These are phyloP conservation scores for Acacia concinna DNA, from an alignment of 331 rosid species.

Conservation along the genomic window DNA sequence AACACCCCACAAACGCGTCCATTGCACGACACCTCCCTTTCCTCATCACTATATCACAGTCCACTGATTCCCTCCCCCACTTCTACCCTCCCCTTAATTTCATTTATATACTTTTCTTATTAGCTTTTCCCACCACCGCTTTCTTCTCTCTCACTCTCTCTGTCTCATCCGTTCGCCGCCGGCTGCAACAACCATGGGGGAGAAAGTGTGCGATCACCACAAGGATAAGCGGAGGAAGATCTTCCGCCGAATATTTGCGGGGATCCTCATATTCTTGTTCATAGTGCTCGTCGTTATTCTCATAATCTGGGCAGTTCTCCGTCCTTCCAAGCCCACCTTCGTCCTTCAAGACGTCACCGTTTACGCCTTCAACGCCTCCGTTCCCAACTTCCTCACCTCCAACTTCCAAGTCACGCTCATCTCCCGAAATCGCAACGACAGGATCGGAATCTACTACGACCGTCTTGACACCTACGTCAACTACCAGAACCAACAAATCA, in stretches of 20 bases:
- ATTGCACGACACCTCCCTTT: conserved; percentile 30
- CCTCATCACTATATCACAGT: not conserved
- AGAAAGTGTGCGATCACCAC: conserved; percentile 62
- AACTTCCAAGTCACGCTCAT: conserved; percentile 73
- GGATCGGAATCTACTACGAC: conserved; percentile 88
- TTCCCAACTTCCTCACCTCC: conserved; percentile 71
- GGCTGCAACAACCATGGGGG: conserved; percentile 38
- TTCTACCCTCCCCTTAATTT: conserved; percentile 29
- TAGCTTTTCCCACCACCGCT: not conserved
- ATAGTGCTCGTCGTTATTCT: conserved; percentile 59
- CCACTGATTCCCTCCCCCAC: conserved; percentile 33
- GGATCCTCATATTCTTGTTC: conserved; percentile 53
- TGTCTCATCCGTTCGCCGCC: not conserved
- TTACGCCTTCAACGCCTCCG: conserved; percentile 75
- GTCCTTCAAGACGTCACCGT: conserved; percentile 92
- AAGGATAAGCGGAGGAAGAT: conserved; percentile 17
- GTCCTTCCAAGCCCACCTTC: conserved; percentile 75
- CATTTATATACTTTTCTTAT: not conserved
- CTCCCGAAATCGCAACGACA: conserved; percentile 81
- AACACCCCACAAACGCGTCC: conserved; percentile 13
- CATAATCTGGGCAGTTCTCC: conserved; percentile 70
- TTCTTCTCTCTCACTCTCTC: not conserved
- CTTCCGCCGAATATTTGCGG: conserved; percentile 35
- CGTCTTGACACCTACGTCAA: conserved; percentile 58
- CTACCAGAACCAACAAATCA: conserved; percentile 73